These are phyloP conservation scores for Rhizomucor miehei DNA, from an alignment of 371 early-diverging fungal genomes.

Conservation along the genomic window DNA sequence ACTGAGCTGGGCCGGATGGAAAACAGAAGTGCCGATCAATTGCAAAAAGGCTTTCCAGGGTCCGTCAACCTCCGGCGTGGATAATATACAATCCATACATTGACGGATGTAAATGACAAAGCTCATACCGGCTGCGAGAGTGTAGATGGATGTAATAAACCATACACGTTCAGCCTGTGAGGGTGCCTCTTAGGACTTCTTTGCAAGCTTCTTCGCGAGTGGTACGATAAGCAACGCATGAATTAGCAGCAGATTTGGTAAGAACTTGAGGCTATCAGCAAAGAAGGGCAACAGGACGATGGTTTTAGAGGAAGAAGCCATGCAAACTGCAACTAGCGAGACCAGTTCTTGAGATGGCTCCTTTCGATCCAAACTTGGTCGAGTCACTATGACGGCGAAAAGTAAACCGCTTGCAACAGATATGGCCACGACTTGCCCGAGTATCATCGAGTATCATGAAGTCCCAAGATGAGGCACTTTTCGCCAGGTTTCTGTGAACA, in stretches of 20 bases:
- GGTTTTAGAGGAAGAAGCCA: conserved; percentile 5
- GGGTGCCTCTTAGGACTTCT: not conserved
- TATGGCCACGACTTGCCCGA: conserved; percentile 44
- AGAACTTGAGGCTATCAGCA: conserved; percentile 13
- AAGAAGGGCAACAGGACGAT: conserved; percentile 30
- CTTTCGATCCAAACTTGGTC: not conserved
- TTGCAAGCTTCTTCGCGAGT: not conserved
- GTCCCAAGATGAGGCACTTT: conserved; percentile 37
- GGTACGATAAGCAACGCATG: conserved; percentile 28
- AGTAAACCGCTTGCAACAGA: conserved; percentile 33
- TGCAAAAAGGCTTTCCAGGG: not conserved
- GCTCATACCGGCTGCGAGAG: conserved; percentile 30
- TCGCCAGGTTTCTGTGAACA: conserved; percentile 8
- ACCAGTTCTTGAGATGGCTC: conserved; percentile 3
- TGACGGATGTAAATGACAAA: conserved; percentile 25
- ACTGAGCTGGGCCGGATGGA: conserved; percentile 40
- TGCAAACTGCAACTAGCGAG: conserved; percentile 12
- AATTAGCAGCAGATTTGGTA: conserved; percentile 35
- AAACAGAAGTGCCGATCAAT: conserved; percentile 19
- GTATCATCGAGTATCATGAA: conserved; percentile 35
- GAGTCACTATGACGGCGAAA: conserved; percentile 29
- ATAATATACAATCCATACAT: conserved; percentile 13
- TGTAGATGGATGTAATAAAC: conserved; percentile 17
- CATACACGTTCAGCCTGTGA: not conserved
- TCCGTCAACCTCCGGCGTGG: not conserved